Evolutionary conservation across 2,329 filamentous ascomycete species (phyloP), one percentile per base, ranked within the genome.

Genomic region (Plectosphaerella cucumerina): DNA sequence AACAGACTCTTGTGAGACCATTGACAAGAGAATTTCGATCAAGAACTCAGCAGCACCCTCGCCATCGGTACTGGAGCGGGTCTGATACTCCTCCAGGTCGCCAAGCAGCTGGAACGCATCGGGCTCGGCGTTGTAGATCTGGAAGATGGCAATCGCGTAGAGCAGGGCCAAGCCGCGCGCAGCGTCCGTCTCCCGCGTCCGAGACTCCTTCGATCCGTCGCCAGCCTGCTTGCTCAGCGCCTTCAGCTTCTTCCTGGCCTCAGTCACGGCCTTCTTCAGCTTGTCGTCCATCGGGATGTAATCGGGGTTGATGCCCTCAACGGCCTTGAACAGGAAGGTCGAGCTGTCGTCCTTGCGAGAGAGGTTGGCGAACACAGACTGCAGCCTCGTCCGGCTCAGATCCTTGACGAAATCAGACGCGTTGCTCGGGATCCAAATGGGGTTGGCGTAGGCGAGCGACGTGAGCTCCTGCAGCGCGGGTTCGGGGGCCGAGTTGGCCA

Each of bases 21-120:
- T 90, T 48, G 90, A 89, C n/a, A 97, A 75, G 8, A 99, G 70
- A 48, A 97, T 88, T 62, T 97, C 94, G 3, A 97, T 84, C 9
- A 97, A 70, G 22, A 90, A 78, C 61, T 89, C 85, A 0, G 90
- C 81, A 1, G 73, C 68, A 59, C 82, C 74, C 37, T 81, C 70
- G 56, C 82, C 76, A 0, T 70, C 69, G 47, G 77, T 73, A 57
- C 84, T 78, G 47, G 87, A 75, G 61, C 84, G 85, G 42, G 87
- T 78, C 53, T 86, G 87, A 65, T 87, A 91, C 53, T 86, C 76
- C 57, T 87, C 81, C n/a, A 97, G 76, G 59, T 97, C 93, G 49
- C 88, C 82, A 9, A 97, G 73, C 54, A 94, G 86, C 46, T 87
- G 85, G 20, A 96, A 80, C 1, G 91, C 89, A 63, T 97, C 94